Evolutionary conservation across 2,329 filamentous ascomycete species (phyloP).

Genomic region (Arthrinium puccinioides): DNA sequence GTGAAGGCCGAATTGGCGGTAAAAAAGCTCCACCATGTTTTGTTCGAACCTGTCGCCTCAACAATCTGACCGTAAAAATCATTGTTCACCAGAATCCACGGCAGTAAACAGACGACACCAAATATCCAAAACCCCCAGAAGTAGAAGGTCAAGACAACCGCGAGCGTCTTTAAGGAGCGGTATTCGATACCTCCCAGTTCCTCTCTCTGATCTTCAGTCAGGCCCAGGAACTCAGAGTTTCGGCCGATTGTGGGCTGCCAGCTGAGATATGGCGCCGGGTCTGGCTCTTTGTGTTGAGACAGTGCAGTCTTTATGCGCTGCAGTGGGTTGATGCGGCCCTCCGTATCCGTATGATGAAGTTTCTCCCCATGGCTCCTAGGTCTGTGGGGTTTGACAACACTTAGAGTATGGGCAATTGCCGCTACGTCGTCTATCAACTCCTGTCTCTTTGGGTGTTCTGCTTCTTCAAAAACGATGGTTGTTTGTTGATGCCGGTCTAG

Average conservation of each 20-base stretch:
- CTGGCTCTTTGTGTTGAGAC: constrained; percentile 44
- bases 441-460: constrained; percentile 35
- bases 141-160: constrained; percentile 69
- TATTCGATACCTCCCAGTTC: constrained; percentile 97
- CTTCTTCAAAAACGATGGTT: constrained; percentile 63
- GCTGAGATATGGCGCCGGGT: constrained; percentile 78
- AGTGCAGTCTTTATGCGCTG: constrained; percentile 48
- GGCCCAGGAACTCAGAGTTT: constrained; percentile 85
- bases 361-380: constrained; percentile 31
- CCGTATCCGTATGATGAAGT: constrained; percentile 27
- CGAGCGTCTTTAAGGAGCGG: constrained; percentile 79
- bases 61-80: constrained; percentile 59
- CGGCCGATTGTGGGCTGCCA: constrained; percentile 88
- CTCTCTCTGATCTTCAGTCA: constrained; percentile 86
- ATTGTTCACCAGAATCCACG: constrained; percentile 67
- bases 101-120: constrained; percentile 64
- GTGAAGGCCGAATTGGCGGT: constrained; percentile 85
- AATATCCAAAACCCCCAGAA: constrained; percentile 78
- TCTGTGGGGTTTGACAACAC: constrained; percentile 35
- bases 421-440: constrained; percentile 34
- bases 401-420: constrained; percentile 30
- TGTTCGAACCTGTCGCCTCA: constrained; percentile 50
- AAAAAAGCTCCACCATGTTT: constrained; percentile 89
- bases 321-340: constrained; percentile 28
- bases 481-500: constrained; percentile 28